phyloP scores from a whole-genome alignment of 2,329 filamentous ascomycete genomes.

The Neospermospora avenae region DNA sequence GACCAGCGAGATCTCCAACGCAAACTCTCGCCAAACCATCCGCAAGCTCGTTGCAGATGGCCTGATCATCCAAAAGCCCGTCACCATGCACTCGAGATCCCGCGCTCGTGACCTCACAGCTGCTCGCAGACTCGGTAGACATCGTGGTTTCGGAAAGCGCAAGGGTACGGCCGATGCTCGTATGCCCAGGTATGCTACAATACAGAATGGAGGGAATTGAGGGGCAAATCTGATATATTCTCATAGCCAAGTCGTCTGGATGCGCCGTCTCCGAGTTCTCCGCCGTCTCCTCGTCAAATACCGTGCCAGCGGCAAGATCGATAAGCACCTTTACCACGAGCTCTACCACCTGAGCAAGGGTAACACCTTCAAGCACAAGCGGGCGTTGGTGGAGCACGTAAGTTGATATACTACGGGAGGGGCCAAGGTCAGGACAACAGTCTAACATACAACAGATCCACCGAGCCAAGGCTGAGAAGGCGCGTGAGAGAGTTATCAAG shows the following conservation, averaged over 20 bases:
- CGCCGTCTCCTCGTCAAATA: conserved; percentile 99
- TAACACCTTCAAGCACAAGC: conserved; percentile 99
- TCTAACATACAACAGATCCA: conserved; percentile 68
- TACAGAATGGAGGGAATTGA: conserved; percentile 11
- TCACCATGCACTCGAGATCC: conserved; percentile 98
- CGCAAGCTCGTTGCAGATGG: conserved; percentile 99
- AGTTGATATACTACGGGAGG: conserved; percentile 43
- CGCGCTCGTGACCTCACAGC: conserved; percentile 94
- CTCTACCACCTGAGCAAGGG: conserved; percentile 99
- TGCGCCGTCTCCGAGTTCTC: conserved; percentile 99
- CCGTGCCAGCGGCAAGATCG: conserved; percentile 99
- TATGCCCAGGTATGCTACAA: conserved; percentile 83
- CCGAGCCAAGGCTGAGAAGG: conserved; percentile 99
- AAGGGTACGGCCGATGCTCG: conserved; percentile 99
- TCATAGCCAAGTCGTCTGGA: conserved; percentile 92
- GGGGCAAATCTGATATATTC: conserved; percentile 32
- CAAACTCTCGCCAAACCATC: conserved; percentile 99
- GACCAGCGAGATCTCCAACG: conserved; percentile 98
- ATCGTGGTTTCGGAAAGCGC: conserved; percentile 99
- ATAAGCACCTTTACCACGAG: conserved; percentile 99
- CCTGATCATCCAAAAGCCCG: conserved; percentile 99
- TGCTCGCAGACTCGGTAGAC: conserved; percentile 90
- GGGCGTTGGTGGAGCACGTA: conserved; percentile 99
- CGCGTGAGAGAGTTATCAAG: conserved; percentile 91
- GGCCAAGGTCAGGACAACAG: background rate